Conservation (phyloP, 495 filamentous ascomycete genomes). For the Neurospora sp. region DNA sequence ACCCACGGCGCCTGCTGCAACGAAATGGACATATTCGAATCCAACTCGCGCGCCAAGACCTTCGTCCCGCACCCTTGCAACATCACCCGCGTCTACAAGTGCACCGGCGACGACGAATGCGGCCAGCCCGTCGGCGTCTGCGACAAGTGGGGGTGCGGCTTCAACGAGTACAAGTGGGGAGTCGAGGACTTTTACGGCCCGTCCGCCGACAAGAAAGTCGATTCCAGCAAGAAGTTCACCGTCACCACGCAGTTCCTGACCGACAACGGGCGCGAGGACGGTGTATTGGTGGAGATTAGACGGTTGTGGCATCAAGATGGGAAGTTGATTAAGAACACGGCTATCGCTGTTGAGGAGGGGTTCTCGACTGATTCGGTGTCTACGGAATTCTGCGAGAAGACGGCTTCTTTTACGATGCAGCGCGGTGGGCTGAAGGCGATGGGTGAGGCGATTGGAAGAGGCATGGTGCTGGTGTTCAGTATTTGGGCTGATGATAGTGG, state of each 20-base stretch:
- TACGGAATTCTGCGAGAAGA: slow-evolving; percentile 6
- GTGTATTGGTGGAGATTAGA: slow-evolving; percentile 47
- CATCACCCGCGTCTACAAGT: slow-evolving; percentile 31
- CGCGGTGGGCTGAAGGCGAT: slow-evolving; percentile 48
- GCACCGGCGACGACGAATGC: slow-evolving; percentile 31
- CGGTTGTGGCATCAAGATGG: slow-evolving; percentile 58
- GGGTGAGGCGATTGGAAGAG: slow-evolving; percentile 44
- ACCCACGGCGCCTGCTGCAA: slow-evolving; percentile 55
- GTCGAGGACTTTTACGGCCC: slow-evolving; percentile 48
- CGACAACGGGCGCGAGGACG: slow-evolving; percentile 27
- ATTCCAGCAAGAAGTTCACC: slow-evolving; percentile 52
- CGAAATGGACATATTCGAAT: slow-evolving; percentile 67
- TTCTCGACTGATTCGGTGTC: background rate
- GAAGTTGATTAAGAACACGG: slow-evolving; percentile 33
- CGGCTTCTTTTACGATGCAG: slow-evolving; percentile 4
- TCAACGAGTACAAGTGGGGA: slow-evolving; percentile 45
- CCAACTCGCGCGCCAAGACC: slow-evolving; percentile 50
- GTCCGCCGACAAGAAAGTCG: too few species aligned
- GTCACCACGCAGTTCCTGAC: slow-evolving; percentile 64
- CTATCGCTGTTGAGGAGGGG: background rate
- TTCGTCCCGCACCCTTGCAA: slow-evolving; percentile 58
- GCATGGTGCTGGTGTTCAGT: slow-evolving; percentile 54
- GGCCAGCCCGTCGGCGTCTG: slow-evolving; percentile 41
- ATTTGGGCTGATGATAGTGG: slow-evolving; percentile 54
- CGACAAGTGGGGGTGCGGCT: slow-evolving; percentile 34